Percentiles rank a stretch among this genome's conserved stretches.
Conservation (phyloP, 176 grass and related monocot genomes). For the Oryza glaberrima region DNA sequence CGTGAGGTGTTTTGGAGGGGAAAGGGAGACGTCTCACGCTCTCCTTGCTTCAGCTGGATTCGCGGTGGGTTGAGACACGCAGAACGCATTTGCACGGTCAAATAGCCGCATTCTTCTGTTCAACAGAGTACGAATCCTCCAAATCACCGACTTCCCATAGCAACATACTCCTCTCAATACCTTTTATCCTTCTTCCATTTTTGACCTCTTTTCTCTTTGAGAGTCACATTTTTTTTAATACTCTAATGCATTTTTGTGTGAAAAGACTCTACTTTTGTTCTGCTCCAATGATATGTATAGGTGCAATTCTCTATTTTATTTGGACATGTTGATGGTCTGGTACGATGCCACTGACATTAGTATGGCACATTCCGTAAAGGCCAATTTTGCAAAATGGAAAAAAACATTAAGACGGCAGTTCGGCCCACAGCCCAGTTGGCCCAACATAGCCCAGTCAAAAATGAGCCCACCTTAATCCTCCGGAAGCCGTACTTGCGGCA, state of each 20-base stretch:
- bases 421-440: too few relatives aligned
- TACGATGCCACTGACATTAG: neutral
- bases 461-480: too few relatives aligned
- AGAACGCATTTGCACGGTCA: conserved; percentile 19
- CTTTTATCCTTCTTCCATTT: neutral
- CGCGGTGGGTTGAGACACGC: conserved; percentile 34
- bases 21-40: conserved; percentile 34
- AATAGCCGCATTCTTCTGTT: conserved; percentile 29
- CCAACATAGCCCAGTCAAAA: too few relatives aligned
- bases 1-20: conserved; percentile 4
- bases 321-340: neutral
- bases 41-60: conserved; percentile 41
- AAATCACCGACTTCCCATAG: neutral
- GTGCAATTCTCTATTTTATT: neutral
- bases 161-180: neutral
- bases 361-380: too few relatives aligned
- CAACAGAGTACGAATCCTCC: conserved; percentile 21
- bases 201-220: neutral
- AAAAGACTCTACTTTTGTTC: neutral
- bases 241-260: neutral
- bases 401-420: too few relatives aligned
- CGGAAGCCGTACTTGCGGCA: too few relatives aligned
- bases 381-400: too few relatives aligned
- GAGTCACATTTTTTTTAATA: neutral
- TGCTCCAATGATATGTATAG: neutral